phyloP scores from a whole-genome alignment of 164 flowering plant genomes.

The Piper longum region DNA sequence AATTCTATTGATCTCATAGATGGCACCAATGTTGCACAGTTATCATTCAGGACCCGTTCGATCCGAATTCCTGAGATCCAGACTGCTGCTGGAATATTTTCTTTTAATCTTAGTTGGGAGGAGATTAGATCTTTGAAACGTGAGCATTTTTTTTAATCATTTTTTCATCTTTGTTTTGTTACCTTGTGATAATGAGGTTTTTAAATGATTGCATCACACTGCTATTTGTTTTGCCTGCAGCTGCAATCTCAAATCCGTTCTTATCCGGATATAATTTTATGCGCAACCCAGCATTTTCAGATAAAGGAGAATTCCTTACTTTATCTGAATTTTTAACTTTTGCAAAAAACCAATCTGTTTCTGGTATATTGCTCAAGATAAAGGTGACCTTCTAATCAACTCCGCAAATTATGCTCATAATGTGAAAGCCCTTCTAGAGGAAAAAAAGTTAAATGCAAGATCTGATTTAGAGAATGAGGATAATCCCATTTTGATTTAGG shows the following conservation, averaged over 20 bases:
- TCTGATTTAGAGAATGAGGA: neutral
- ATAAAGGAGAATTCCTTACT: conserved; percentile 19
- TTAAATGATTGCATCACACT: neutral
- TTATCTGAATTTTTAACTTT: conserved; percentile 21
- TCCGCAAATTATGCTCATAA: neutral
- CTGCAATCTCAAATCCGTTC: conserved; percentile 18
- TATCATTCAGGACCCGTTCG: conserved; percentile 22
- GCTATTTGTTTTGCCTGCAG: conserved; percentile 9
- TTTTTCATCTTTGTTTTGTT: neutral
- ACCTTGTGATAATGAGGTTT: too few relatives aligned
- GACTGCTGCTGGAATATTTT: conserved; percentile 31
- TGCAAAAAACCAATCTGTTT: conserved; percentile 14
- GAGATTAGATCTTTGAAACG: conserved; percentile 59
- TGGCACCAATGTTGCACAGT: conserved; percentile 33
- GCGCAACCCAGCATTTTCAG: conserved; percentile 25
- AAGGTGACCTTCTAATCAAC: conserved; percentile 16
- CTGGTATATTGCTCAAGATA: conserved; percentile 27
- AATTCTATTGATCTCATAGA: conserved; percentile 58
- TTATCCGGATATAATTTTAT: neutral
- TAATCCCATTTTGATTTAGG: neutral
- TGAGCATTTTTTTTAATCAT: conserved; percentile 20
- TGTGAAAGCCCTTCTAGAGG: neutral
- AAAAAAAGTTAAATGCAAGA: neutral
- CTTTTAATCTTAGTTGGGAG: conserved; percentile 65
- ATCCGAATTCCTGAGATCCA: conserved; percentile 30